Evolutionary conservation across 2,329 filamentous ascomycete species (phyloP).

Genomic region (Venturia asperata): DNA sequence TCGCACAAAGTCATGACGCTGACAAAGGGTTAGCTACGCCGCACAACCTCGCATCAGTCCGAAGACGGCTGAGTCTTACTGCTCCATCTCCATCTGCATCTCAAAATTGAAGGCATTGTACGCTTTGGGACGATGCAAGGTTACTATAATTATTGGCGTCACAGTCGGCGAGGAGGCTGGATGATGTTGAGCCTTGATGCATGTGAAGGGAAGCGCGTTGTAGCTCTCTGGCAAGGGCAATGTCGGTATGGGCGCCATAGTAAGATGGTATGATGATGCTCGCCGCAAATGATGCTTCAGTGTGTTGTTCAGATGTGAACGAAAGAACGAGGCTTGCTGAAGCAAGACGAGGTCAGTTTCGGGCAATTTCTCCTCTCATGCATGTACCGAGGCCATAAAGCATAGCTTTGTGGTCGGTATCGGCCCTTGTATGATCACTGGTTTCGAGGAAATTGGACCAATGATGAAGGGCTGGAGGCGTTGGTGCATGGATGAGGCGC

Average conservation of each 20-base stretch:
- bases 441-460: background rate
- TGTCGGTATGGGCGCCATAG: constrained; percentile 15
- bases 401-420: background rate
- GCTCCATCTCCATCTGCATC: constrained; percentile 52
- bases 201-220: constrained; percentile 36
- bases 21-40: background rate
- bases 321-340: background rate
- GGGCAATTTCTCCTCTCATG: background rate
- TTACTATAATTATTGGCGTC: constrained; percentile 50
- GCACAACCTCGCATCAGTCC: constrained; percentile 18
- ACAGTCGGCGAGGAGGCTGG: constrained; percentile 23
- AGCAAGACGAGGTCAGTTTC: background rate
- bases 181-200: constrained; percentile 45
- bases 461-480: background rate
- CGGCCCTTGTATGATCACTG: too few relatives aligned
- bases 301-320: too few relatives aligned
- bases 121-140: constrained; percentile 56
- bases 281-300: too few relatives aligned
- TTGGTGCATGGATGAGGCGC: background rate
- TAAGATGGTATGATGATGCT: background rate
- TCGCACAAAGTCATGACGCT: constrained; percentile 46
- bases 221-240: constrained; percentile 32
- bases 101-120: constrained; percentile 62
- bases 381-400: background rate
- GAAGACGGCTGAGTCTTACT: constrained; percentile 19